Base-by-base conservation (phyloP, 441 rosid species). In the Euphorbia schlechtendalii region DNA sequence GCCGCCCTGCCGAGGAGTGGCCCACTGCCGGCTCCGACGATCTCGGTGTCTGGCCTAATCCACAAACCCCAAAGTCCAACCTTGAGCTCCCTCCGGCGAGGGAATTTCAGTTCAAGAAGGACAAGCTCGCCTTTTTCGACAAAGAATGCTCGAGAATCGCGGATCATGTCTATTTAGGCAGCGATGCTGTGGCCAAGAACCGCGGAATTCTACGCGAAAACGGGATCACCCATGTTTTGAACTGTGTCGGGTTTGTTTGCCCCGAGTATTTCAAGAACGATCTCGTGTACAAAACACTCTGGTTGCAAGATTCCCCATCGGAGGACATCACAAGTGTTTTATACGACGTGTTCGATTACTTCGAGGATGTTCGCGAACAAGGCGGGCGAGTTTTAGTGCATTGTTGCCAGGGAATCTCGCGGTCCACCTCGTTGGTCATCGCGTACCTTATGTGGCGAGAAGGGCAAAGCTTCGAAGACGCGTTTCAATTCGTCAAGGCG, bases 381-480 rank as follows among this genome's bases (percentile, higher is more conserved):
- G 85, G 83, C 38, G 88, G 89, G 61, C 73, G 83, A 71, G 95
- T 88, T 24, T 67, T 85, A 52, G 95, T 88, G 27, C 95, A 88
- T 64, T 88, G 95, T 73, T 88, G 76, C 71, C 95, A 88, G 70
- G 91, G 95, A 5, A 87, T 88, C 11, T 88, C 91, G 0, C 72
- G 91, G 56, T 88, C 95, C 2, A 78, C 85, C 25, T 88, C 91
- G 36, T 65, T 88, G 79, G 95, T 85, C 60, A 88, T 88, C 65
- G 95, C 91, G 2, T 88, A 88, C 78, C 85, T 85, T 49, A 88
- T 85, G 89, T 88, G 95, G 91, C 84, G 86, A 76, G 76, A 88
- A 40, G 85, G 89, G 27, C 95, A 84, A 79, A 85, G 85, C 73
- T 88, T 88, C 63, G 89, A 88, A 53, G 91, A 85, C 57, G 95